Evolutionary conservation across 2,329 filamentous ascomycete species (phyloP).

Genomic region (Tolypocladium cylindrosporum): DNA sequence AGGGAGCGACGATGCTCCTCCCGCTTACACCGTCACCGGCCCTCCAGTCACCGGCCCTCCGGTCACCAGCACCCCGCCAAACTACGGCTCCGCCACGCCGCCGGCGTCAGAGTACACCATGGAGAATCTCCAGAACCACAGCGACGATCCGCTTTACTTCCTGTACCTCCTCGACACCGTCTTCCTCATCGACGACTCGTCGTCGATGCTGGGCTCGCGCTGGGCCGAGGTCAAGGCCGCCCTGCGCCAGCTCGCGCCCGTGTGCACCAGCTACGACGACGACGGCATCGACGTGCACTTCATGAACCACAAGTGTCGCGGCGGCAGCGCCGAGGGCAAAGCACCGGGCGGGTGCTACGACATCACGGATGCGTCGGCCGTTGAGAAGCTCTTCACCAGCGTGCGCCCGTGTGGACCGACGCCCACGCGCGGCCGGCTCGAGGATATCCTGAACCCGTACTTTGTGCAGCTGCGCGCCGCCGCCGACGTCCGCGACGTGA

Average conservation of each 20-base stretch:
- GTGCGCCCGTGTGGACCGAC: constrained; percentile 59
- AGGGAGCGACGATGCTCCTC: constrained; percentile 17
- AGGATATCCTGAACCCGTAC: constrained; percentile 65
- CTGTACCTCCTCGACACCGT: constrained; percentile 74
- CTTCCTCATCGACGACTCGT: constrained; percentile 88
- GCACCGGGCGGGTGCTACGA: constrained; percentile 50
- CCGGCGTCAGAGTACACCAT: not conserved
- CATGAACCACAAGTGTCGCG: constrained; percentile 53
- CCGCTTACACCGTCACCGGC: constrained; percentile 17
- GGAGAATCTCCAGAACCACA: constrained; percentile 7
- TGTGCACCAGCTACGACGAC: constrained; percentile 68
- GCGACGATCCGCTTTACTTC: constrained; percentile 66
- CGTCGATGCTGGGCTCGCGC: constrained; percentile 66
- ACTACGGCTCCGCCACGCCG: not conserved
- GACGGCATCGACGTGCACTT: constrained; percentile 92
- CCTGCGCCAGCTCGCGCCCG: constrained; percentile 64
- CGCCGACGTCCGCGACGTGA: constrained; percentile 37
- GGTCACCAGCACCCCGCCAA: constrained; percentile 1
- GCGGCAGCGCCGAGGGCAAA: constrained; percentile 24
- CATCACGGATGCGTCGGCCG: constrained; percentile 45
- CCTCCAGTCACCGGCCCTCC: not conserved
- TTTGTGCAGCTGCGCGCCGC: constrained; percentile 32
- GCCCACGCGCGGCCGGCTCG: constrained; percentile 63
- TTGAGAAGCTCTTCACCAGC: constrained; percentile 60
- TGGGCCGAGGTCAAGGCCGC: constrained; percentile 69